These are phyloP conservation scores for Populus pruinosa DNA, from an alignment of 345 rosid species.

Conservation along the genomic window DNA sequence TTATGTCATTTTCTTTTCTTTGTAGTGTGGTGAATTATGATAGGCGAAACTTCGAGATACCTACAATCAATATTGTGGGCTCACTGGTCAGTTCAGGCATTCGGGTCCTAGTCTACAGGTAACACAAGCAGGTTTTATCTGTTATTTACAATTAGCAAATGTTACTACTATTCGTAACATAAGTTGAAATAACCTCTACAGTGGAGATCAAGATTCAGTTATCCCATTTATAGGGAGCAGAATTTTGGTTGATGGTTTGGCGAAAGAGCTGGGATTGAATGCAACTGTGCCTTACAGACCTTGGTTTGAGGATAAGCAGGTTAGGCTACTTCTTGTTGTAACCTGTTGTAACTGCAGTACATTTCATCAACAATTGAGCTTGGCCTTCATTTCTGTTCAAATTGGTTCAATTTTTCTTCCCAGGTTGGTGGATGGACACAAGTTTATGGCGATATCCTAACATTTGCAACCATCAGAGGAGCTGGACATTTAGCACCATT, in stretches of 20 bases:
- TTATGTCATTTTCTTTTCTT: too few relatives aligned
- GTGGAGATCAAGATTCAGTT: constrained; percentile 26
- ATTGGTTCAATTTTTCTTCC: not conserved
- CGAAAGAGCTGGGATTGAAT: constrained; percentile 8
- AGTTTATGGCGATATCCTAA: not conserved
- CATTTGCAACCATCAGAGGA: constrained; percentile 14
- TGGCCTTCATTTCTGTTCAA: not conserved
- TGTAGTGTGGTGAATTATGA: constrained; percentile 20
- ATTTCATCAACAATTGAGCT: not conserved
- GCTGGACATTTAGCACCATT: constrained; percentile 10
- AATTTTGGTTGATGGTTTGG: constrained; percentile 13
- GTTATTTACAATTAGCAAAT: not conserved
- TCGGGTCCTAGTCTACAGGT: constrained; percentile 21
- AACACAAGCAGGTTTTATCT: not conserved
- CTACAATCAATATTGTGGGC: constrained; percentile 22
- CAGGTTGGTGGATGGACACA: constrained; percentile 19
- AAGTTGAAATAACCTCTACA: not conserved
- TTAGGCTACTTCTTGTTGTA: not conserved
- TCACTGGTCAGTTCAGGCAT: constrained; percentile 17
- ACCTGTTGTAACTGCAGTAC: not conserved
- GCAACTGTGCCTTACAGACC: constrained; percentile 1
- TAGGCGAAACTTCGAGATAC: not conserved
- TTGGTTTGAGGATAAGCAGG: constrained; percentile 8
- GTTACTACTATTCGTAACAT: not conserved
- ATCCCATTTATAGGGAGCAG: constrained; percentile 11